phyloP scores from a whole-genome alignment of 352 stramenopile genomes.

The Phytophthora chlamydospora region DNA sequence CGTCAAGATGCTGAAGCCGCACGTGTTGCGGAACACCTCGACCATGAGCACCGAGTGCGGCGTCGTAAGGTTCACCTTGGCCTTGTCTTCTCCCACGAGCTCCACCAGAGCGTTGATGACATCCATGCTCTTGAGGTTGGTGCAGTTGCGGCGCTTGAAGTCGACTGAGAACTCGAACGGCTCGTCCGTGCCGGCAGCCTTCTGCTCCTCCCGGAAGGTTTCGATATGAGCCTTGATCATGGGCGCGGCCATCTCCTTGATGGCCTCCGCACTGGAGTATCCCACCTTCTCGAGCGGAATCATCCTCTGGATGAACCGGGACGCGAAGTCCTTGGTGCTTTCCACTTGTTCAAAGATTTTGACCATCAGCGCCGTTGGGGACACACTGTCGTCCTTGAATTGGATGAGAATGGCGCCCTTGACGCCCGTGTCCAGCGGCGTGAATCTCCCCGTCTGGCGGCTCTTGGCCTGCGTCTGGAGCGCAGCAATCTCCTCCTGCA shows the following conservation, averaged over 20 bases:
- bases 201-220: conserved; percentile 34
- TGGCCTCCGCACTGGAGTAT: conserved; percentile 67
- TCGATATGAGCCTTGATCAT: conserved; percentile 61
- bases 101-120: conserved; percentile 72
- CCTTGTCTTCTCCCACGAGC: conserved; percentile 58
- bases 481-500: conserved; percentile 71
- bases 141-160: conserved; percentile 84
- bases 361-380: conserved; percentile 48
- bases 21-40: conserved; percentile 82
- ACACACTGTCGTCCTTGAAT: conserved; percentile 56
- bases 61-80: conserved; percentile 77
- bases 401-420: conserved; percentile 78
- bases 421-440: conserved; percentile 72
- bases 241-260: conserved; percentile 55
- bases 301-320: conserved; percentile 74
- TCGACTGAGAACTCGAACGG: conserved; percentile 62
- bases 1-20: conserved; percentile 72
- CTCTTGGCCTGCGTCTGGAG: conserved; percentile 63
- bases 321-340: conserved; percentile 69
- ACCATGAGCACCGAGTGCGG: conserved; percentile 68
- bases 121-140: conserved; percentile 71
- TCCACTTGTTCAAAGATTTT: conserved; percentile 75
- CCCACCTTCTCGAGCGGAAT: conserved; percentile 78
- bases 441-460: conserved; percentile 72
- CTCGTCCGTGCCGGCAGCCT: conserved; percentile 26